Conservation (phyloP, 2,329 filamentous ascomycete genomes). For the Xylariaceae sp. region DNA sequence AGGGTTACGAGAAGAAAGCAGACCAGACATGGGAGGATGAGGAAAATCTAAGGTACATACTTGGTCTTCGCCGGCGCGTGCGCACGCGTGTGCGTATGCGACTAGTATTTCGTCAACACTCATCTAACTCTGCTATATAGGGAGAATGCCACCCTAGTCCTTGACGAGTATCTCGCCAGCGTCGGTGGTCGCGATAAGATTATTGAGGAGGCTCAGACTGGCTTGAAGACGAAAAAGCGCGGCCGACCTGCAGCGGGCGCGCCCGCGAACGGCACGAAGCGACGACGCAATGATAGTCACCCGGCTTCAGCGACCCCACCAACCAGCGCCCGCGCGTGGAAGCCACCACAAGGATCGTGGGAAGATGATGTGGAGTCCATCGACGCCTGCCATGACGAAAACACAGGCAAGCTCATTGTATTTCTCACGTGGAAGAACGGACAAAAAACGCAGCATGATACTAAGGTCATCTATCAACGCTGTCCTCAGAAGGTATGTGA, state of each 20-base stretch:
- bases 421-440: slow-evolving; percentile 77
- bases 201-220: slow-evolving; percentile 56
- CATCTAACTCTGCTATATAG: slow-evolving; percentile 42
- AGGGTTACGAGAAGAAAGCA: slow-evolving; percentile 71
- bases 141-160: slow-evolving; percentile 62
- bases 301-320: slow-evolving; percentile 57
- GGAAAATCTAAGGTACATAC: slow-evolving; percentile 66
- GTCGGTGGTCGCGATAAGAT: slow-evolving; percentile 69
- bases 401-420: slow-evolving; percentile 64
- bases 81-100: background rate
- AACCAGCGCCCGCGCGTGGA: slow-evolving; percentile 55
- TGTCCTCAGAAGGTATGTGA: slow-evolving; percentile 74
- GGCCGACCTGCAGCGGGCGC: slow-evolving; percentile 52
- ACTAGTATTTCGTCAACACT: no score
- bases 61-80: slow-evolving; percentile 14
- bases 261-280: slow-evolving; percentile 50
- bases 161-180: slow-evolving; percentile 66
- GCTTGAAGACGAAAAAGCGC: slow-evolving; percentile 63
- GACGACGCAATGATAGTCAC: slow-evolving; percentile 56
- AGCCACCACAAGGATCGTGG: slow-evolving; percentile 76
- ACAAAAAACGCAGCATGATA: slow-evolving; percentile 74
- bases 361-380: slow-evolving; percentile 74
- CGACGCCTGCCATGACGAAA: slow-evolving; percentile 73
- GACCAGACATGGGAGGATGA: slow-evolving; percentile 84
- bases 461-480: slow-evolving; percentile 71